Evolutionary conservation across 192 early-diverging fungal species (phyloP), one percentile per base, ranked within the genome.

Genomic region (Backusella australiensis): DNA sequence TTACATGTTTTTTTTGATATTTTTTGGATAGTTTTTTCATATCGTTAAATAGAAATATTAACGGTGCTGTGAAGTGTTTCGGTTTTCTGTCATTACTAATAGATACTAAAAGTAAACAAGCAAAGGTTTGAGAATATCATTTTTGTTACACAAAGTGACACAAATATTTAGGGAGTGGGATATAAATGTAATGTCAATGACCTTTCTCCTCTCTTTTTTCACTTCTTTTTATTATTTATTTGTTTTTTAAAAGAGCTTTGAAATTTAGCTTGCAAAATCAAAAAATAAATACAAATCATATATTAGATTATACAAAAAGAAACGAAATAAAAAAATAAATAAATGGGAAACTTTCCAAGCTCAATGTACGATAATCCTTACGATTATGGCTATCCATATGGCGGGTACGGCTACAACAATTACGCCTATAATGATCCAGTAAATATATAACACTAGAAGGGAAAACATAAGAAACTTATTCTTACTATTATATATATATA

Each of bases 81-180:
- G 56, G 26, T 63, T 32, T 32, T 63, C 56, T 63, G 56, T 63
- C 56, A 63, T 63, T 63, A 63, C 56, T 59, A 59, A 53, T 53
- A 21, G 21, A 53, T 53, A 53, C 52, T 56, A 21, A 56, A 56
- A 63, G 21, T 63, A 63, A 63, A 63, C 56, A 26, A 63, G 23
- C 8, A 14, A 63, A 63, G 56, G 56, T 63, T 63, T 63, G 56
- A 63, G 56, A 63, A 63, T 26, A 11, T 63, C 56, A 4, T 29
- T 26, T 63, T 29, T 4, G 56, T 63, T 29, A 63, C 56, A 63
- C 56, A 29, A 8, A 63, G 56, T 63, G 21, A 29, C 6, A 49
- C 46, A 49, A 49, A 49, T 49, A 49, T 63, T 63, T 63, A 63
- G 56, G 56, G 56, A 29, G 56, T 63, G 56, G 9, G 53, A 32